phyloP scores from a whole-genome alignment of 169 alveolate species.

The Babesia gibsoni region DNA sequence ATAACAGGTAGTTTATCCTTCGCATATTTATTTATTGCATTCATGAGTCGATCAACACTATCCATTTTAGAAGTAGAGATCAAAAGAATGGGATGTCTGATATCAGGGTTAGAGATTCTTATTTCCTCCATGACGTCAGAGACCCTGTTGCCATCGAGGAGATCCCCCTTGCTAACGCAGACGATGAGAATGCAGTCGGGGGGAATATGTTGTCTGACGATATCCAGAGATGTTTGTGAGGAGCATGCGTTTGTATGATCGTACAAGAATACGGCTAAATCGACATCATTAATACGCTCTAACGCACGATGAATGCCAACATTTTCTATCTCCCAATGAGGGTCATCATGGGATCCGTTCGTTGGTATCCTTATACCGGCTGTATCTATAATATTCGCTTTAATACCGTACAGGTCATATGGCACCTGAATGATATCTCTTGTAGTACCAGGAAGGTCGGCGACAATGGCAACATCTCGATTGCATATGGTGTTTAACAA shows the following conservation, averaged over 20 bases:
- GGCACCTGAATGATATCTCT: slow-evolving; percentile 64
- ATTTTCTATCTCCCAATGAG: slow-evolving; percentile 28
- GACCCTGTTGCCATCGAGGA: neutral
- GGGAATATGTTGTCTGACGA: neutral
- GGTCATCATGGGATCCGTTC: neutral
- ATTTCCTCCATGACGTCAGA: neutral
- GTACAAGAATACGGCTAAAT: slow-evolving; percentile 35
- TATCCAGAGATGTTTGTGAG: slow-evolving; percentile 17
- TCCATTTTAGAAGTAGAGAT: neutral
- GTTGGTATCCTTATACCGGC: slow-evolving; percentile 60
- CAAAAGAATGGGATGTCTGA: neutral
- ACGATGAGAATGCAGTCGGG: neutral
- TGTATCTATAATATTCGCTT: slow-evolving; percentile 63
- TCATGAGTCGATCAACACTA: slow-evolving; percentile 9
- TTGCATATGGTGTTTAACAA: slow-evolving; percentile 64
- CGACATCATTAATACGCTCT: slow-evolving; percentile 8
- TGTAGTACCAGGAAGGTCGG: slow-evolving; percentile 71
- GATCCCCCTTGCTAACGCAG: slow-evolving; percentile 41
- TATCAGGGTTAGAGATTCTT: neutral
- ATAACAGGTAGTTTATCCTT: neutral
- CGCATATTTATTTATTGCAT: neutral
- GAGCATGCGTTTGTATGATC: slow-evolving; percentile 37
- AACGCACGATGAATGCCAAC: slow-evolving; percentile 46
- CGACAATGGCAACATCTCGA: slow-evolving; percentile 65
- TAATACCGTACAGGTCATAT: slow-evolving; percentile 39